Evolutionary conservation across 805 yeast species (phyloP), one percentile per base, ranked within the genome.

Genomic region (Peterozyma xylosa): DNA sequence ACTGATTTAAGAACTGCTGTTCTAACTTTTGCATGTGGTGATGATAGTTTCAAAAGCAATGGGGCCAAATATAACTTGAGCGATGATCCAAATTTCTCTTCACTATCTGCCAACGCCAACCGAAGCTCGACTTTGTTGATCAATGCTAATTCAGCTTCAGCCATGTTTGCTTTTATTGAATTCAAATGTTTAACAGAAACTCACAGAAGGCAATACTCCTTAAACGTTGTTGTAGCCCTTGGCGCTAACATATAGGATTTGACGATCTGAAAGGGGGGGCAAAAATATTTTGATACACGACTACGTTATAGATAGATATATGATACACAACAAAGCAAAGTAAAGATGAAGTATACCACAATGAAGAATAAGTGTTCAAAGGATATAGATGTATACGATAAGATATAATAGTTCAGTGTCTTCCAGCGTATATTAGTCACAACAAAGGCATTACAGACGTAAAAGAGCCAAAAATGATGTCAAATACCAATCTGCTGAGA

Each of bases 71-170:
- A 91, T 1, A 75, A 61, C 10, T 70, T 68, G 35, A 93, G 58
- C 5, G 81, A 63, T 2, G 72, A 56, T 54, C 84, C 81, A 43
- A 89, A 73, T 54, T 83, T 84, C 2, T 62, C 70, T 39, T 82
- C 84, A 0, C 81, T 67, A 40, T 75, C 76, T 0, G 97, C 86
- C 36, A 91, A 64, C 1, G 95, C 91, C 15, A 91, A 69, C 35
- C 87, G 68, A 40, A 90, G 73, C 59, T 90, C 97, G 1, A 86
- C 96, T 56, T 81, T 84, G 53, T 81, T 80, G 34, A 86, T 71
- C 45, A 86, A 63, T 1, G 74, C 69, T 39, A 80, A 60, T 54
- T 86, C 95, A 33, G 72, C 64, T 35, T 62, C 70, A 42, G 42
- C 34, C 30, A 32, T 32, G 13, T 5, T 32, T 21, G 27, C 5